Evolutionary conservation across 371 early-diverging fungal genomes (phyloP).

Genomic region (Rhizopus sp.): DNA sequence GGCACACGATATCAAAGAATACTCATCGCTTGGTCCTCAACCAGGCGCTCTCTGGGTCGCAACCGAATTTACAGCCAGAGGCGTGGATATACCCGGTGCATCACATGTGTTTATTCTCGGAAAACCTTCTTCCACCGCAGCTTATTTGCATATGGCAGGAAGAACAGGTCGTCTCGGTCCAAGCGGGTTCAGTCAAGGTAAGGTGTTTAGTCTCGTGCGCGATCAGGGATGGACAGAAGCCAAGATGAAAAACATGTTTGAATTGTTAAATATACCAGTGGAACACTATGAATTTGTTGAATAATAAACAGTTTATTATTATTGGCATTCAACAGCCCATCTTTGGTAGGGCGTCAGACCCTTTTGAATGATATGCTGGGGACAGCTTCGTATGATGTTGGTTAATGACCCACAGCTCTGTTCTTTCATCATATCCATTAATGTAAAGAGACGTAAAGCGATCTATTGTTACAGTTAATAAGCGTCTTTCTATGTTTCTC

Average conservation of each 20-base stretch:
- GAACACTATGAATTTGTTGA: constrained; percentile 36
- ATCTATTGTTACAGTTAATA: background rate
- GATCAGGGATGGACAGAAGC: constrained; percentile 46
- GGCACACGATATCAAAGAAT: constrained; percentile 34
- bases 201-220: constrained; percentile 57
- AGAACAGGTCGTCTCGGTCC: constrained; percentile 73
- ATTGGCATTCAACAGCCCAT: background rate
- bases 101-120: constrained; percentile 87
- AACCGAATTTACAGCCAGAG: constrained; percentile 82
- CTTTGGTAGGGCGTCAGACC: background rate
- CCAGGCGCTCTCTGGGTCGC: constrained; percentile 53
- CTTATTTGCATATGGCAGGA: constrained; percentile 87
- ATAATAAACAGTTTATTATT: constrained; percentile 16
- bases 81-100: constrained; percentile 84
- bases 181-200: constrained; percentile 42
- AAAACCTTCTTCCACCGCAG: constrained; percentile 57
- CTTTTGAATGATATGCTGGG: background rate
- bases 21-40: background rate
- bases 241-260: constrained; percentile 41
- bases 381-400: background rate
- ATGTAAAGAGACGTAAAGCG: background rate
- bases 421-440: background rate
- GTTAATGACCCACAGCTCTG: background rate
- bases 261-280: constrained; percentile 35
- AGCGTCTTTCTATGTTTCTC: background rate